These are phyloP conservation scores for Aspergillus ochraceus DNA, from an alignment of 2,329 filamentous ascomycete species.

Conservation along the genomic window DNA sequence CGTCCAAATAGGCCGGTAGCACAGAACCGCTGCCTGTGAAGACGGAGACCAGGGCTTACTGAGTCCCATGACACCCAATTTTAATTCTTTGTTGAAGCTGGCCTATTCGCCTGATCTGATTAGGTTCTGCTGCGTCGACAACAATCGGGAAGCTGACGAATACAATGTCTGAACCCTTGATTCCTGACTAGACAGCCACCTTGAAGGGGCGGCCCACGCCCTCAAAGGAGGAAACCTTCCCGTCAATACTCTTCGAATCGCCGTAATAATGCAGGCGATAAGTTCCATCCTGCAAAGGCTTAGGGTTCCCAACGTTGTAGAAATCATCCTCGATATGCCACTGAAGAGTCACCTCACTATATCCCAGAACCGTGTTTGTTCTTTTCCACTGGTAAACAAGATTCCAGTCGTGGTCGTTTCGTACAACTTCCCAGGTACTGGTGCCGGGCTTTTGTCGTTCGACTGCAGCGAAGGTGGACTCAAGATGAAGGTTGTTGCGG, in stretches of 20 bases:
- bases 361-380: slow-evolving; percentile 66
- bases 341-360: slow-evolving; percentile 73
- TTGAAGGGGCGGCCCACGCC: slow-evolving; percentile 58
- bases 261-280: slow-evolving; percentile 85
- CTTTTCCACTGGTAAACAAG: slow-evolving; percentile 79
- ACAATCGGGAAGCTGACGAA: background rate
- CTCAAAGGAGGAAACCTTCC: slow-evolving; percentile 66
- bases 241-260: slow-evolving; percentile 68
- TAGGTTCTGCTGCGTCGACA: background rate
- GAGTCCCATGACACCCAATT: background rate
- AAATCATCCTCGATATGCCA: slow-evolving; percentile 73
- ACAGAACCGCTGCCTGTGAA: background rate
- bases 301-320: slow-evolving; percentile 38
- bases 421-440: slow-evolving; percentile 63
- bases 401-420: slow-evolving; percentile 79
- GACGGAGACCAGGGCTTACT: background rate
- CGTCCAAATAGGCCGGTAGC: background rate
- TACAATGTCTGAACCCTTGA: background rate
- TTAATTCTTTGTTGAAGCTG: background rate
- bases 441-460: slow-evolving; percentile 57
- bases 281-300: slow-evolving; percentile 52
- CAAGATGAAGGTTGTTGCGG: slow-evolving; percentile 79
- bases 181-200: slow-evolving; percentile 20
- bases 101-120: background rate
- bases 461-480: slow-evolving; percentile 73